Percentiles rank a stretch among this genome's conserved stretches.
Conservation (phyloP, 306 rosid genomes). For the Vigna unguiculata region DNA sequence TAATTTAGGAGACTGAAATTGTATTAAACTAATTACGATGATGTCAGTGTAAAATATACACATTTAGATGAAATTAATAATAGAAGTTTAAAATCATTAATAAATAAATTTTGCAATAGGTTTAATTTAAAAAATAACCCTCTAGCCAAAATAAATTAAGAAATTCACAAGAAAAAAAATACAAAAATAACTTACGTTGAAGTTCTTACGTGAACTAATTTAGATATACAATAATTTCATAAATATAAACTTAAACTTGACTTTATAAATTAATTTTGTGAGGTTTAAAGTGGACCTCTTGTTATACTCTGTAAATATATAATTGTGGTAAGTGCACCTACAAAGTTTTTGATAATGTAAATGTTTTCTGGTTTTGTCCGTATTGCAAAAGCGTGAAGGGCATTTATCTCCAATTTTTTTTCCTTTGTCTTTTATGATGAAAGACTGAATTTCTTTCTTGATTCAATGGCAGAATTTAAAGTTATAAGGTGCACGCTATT, state of each 20-base stretch:
- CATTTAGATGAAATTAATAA: background rate
- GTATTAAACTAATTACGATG: background rate
- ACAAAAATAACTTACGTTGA: background rate
- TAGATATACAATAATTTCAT: too few species aligned
- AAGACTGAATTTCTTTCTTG: background rate
- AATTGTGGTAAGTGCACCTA: background rate
- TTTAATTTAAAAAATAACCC: background rate
- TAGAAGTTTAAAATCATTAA: background rate
- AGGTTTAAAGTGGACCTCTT: too few species aligned
- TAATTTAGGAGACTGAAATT: too few species aligned
- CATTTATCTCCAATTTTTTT: background rate
- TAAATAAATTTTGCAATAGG: background rate
- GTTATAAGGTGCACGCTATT: background rate
- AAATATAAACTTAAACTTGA: too few species aligned
- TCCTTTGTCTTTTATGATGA: slow-evolving; percentile 4
- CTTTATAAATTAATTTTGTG: too few species aligned
- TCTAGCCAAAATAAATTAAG: background rate
- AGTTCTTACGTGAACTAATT: too few species aligned
- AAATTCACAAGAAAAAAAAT: background rate
- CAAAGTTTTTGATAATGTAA: background rate
- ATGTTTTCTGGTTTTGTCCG: slow-evolving; percentile 20
- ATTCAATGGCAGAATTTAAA: background rate
- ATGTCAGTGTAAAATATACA: background rate
- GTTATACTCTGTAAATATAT: background rate
- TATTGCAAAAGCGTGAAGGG: background rate